Conservation (phyloP, 75 land plant species). For the Picea glauca region DNA sequence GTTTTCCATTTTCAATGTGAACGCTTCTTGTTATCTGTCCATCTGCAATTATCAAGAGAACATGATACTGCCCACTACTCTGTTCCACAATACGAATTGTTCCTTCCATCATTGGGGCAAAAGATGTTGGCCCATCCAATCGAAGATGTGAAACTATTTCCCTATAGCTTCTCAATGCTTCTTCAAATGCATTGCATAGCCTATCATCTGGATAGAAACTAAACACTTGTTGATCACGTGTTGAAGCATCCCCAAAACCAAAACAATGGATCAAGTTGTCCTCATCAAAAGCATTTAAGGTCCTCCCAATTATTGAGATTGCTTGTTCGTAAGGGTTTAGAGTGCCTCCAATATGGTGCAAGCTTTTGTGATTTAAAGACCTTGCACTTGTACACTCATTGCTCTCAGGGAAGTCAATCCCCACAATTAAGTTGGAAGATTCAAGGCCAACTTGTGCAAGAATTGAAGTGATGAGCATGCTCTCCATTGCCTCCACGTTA, state of each 20-base stretch:
- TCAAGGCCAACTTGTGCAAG: too few species aligned
- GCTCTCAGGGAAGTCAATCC: too few species aligned
- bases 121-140: conserved; percentile 84
- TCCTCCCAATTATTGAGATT: conserved; percentile 70
- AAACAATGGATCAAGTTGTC: conserved; percentile 85
- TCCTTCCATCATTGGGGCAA: conserved; percentile 67
- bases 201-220: conserved; percentile 56
- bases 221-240: conserved; percentile 78
- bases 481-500: too few species aligned
- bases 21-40: conserved; percentile 67
- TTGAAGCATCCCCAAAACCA: conserved; percentile 83
- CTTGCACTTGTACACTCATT: too few species aligned
- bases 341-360: conserved; percentile 59
- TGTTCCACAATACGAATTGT: conserved; percentile 67
- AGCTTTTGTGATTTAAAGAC: conserved; percentile 42
- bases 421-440: too few species aligned
- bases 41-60: conserved; percentile 81
- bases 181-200: conserved; percentile 75
- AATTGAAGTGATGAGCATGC: too few species aligned
- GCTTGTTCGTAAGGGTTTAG: conserved; percentile 89
- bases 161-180: conserved; percentile 51
- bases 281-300: conserved; percentile 72
- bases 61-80: conserved; percentile 83
- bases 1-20: conserved; percentile 35
- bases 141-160: conserved; percentile 54